Base-by-base conservation (phyloP, 2,329 filamentous ascomycete genomes). In the Epichloe scottii region DNA sequence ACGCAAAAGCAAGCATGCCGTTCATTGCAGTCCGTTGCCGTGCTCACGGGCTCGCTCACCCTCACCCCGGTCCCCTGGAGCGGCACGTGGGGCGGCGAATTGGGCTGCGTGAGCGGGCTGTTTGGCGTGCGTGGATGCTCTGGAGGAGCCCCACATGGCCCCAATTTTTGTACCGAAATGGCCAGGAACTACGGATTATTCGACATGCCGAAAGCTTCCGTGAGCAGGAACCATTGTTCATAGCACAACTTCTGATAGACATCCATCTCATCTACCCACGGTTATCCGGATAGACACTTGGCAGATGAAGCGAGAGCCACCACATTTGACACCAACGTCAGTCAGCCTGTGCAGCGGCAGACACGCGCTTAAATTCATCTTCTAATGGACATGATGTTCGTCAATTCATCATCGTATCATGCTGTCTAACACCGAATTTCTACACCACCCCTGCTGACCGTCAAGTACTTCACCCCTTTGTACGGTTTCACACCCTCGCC, bases 401-500 rank as follows among this genome's bases (percentile, higher is more conserved):
- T 47, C 21, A 41, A 39, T 47, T 44, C 51, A 39, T 45, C 48
- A 19, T 41, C 37, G 17, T 8, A 45, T 26, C 19, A 37, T 33
- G 26, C 19, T 30, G 11, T 52, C 56, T 60, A 81, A 62, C 81
- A 84, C 59, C 81, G 71, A 58, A 82, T 74, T 66, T 85, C 81
- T 41, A 84, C 72, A 21, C 81, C 81, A 14, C 77, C 76, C 55
- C 79, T 80, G 61, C 81, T 84, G 46, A 84, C 73, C 15, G 90
- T 96, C 59, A 98, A 66, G 68, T 98, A 98, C 70, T 98, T 98
- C 57, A 98, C 93, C 1, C 93, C 93, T 70, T 97, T 98, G 69
- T 95, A 97, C 23, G 93, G 93, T 69, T 89, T 94, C 39, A 97
- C 82, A 2, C 86, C 82, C 57, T 95, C 89, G 0, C 89, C 89